A percentile compares a stretch with the other conserved stretches of the same genome.
Evolutionary conservation across 2,329 filamentous ascomycete genomes (phyloP).

Genomic region (Fonsecaea pedrosoi): DNA sequence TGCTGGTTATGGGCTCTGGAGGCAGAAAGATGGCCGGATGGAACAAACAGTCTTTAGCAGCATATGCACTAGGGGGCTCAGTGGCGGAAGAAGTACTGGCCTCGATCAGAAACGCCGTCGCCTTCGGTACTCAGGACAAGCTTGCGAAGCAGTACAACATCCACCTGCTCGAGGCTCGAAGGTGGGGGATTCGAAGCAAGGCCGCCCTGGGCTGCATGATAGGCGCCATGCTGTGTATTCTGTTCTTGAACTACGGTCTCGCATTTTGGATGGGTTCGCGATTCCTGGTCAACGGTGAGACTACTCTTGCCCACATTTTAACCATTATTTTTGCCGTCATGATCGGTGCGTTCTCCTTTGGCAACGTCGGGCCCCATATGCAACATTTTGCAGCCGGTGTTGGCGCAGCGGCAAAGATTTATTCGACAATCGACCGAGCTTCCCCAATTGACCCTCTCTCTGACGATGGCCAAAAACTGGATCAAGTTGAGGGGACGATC

Average conservation of each 20-base stretch:
- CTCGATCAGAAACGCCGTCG: conserved; percentile 88
- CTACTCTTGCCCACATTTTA: conserved; percentile 73
- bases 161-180: conserved; percentile 75
- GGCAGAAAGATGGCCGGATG: conserved; percentile 79
- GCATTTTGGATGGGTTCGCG: conserved; percentile 84
- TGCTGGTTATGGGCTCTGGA: conserved; percentile 76
- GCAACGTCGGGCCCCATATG: conserved; percentile 82
- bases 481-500: conserved; percentile 76
- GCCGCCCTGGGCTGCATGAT: conserved; percentile 77
- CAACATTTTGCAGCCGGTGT: conserved; percentile 85
- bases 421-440: conserved; percentile 84
- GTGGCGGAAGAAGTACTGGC: conserved; percentile 94
- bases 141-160: conserved; percentile 84
- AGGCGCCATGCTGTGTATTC: conserved; percentile 78
- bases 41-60: conserved; percentile 76
- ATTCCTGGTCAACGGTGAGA: conserved; percentile 71
- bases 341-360: conserved; percentile 89
- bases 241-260: conserved; percentile 86
- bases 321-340: conserved; percentile 90
- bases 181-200: conserved; percentile 78
- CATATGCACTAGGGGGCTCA: conserved; percentile 83
- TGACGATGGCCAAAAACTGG: conserved; percentile 73
- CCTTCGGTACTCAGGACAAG: conserved; percentile 91
- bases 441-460: conserved; percentile 83
- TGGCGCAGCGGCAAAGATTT: conserved; percentile 89